Evolutionary conservation across 768 basidiomycete genomes (phyloP).

Genomic region (Coprinopsis strossmayeri): DNA sequence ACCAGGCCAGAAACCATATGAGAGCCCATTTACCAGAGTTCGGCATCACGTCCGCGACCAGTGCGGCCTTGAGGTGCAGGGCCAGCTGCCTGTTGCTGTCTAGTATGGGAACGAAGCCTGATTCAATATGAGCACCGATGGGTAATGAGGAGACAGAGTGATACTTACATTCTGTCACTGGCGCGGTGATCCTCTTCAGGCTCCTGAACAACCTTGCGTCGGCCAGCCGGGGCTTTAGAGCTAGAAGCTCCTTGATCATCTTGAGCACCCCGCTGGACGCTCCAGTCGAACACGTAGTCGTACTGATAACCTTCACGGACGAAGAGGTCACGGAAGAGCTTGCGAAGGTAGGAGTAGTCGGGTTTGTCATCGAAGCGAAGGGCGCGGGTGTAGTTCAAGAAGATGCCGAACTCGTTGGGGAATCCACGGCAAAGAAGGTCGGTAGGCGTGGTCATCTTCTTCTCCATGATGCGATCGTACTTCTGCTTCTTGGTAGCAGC

Average conservation of each 20-base stretch:
- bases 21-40: conserved; percentile 45
- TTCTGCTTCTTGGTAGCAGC: conserved; percentile 99
- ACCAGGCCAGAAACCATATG: conserved; percentile 17
- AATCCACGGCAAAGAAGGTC: conserved; percentile 98
- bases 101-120: conserved; percentile 88
- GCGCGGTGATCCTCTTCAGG: conserved; percentile 71
- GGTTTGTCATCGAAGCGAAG: conserved; percentile 99
- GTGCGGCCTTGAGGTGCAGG: conserved; percentile 40
- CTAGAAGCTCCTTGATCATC: conserved; percentile 58
- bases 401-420: conserved; percentile 99
- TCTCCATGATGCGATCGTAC: conserved; percentile 99
- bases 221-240: conserved; percentile 55
- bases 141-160: conserved; percentile 16
- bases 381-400: conserved; percentile 98
- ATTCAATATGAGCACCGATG: no score
- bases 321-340: conserved; percentile 97
- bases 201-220: conserved; percentile 80
- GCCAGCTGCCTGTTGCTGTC: conserved; percentile 60
- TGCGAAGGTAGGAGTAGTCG: conserved; percentile 98
- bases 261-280: conserved; percentile 70
- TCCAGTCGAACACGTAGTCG: conserved; percentile 99
- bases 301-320: conserved; percentile 98
- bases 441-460: conserved; percentile 99
- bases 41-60: conserved; percentile 40
- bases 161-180: conserved; percentile 75